Conservation (phyloP, 306 rosid species). For the Lagenaria siceraria region DNA sequence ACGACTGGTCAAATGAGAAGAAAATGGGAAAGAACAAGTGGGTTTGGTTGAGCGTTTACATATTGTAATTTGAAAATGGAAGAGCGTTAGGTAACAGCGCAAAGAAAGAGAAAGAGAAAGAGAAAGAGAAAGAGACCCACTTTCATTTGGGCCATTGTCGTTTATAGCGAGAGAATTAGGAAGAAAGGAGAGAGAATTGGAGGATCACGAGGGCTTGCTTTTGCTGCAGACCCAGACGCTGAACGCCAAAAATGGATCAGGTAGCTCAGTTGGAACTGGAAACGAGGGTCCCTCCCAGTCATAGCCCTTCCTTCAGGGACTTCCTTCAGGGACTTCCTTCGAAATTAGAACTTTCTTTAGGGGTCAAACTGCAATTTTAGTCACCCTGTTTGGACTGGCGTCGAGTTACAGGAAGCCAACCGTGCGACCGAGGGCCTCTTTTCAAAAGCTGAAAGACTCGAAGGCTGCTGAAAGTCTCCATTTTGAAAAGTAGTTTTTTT, state of each 20-base stretch:
- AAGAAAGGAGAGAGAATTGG: background rate
- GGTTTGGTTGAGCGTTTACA: constrained; percentile 3
- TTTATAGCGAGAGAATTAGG: background rate
- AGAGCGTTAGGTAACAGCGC: background rate
- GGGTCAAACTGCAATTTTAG: background rate
- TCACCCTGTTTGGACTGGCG: background rate
- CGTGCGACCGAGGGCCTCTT: background rate
- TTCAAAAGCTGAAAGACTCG: background rate
- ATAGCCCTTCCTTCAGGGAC: background rate
- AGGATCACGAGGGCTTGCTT: constrained; percentile 21
- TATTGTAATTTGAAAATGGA: background rate
- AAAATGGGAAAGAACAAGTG: background rate
- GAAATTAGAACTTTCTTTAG: background rate
- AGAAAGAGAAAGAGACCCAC: background rate
- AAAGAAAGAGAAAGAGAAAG: background rate
- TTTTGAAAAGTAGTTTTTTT: too few species aligned
- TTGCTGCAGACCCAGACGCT: background rate
- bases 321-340: background rate
- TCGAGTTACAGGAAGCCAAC: background rate
- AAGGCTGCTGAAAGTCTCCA: too few species aligned
- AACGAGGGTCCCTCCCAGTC: background rate
- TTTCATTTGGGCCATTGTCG: constrained; percentile 6
- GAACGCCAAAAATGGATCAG: background rate
- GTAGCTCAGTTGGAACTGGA: background rate
- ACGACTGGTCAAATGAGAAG: constrained; percentile 12